Base-by-base conservation (phyloP, 805 yeast species). In the Cyberlindnera meyerae region DNA sequence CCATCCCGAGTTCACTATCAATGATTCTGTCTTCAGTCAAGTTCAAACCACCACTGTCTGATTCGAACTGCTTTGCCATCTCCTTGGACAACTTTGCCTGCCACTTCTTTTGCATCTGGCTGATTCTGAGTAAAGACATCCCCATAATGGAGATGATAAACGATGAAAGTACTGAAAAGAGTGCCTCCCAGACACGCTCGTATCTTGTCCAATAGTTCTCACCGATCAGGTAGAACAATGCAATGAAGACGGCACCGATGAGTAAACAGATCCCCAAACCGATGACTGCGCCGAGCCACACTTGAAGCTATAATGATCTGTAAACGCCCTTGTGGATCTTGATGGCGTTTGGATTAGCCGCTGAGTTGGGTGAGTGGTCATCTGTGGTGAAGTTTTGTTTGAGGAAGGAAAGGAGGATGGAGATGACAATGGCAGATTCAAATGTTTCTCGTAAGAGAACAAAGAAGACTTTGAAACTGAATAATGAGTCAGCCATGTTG, bases 361-460 rank as follows among this genome's bases (percentile, higher is more conserved):
- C 8, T 4, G 27, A 6, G n/a, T 11, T n/a, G 11, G 25, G 9
- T 15, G 25, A 20, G 17, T 18, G 11, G 8, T n/a, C 29, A 11
- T 39, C 44, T 11, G 62, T 43, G 11, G 47, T 95, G 47, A 89
- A 73, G 48, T 95, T 86, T 63, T 88, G 96, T 60, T 86, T 86
- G 50, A 89, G 71, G 64, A 90, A 90, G 13, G 97, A 94, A 41
- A 90, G 70, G 43, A 90, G 70, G 31, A 90, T 96, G 4, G 97
- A 87, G 42, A 93, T 83, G 44, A 90, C 86, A 46, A 90, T 76
- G 30, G 90, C 79, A 11, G 97, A 96, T 65, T 90, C 98, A 47
- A 90, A 70, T 17, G 95, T 71, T 66, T 90, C 98, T 70, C 98
- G 81, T 60, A 90, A 79, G 37, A 88, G 88, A 47, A 89, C 79